phyloP scores from a whole-genome alignment of 2,329 filamentous ascomycete species.

The Sphaceloma murrayae region DNA sequence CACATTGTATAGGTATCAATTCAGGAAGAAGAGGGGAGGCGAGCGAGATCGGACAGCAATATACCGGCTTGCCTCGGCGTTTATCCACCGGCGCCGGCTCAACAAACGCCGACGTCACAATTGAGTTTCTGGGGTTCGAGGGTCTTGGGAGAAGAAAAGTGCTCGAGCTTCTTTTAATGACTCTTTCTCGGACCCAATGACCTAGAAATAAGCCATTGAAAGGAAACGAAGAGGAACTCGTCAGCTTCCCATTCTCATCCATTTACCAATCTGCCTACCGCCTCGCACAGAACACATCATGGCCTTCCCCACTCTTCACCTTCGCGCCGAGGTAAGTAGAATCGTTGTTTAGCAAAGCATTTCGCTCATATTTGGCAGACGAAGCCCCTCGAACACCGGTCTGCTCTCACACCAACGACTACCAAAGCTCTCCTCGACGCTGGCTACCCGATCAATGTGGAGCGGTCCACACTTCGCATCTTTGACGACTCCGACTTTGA shows the following conservation, averaged over 20 bases:
- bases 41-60: constrained; percentile 4
- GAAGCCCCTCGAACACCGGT: constrained; percentile 32
- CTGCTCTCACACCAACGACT: constrained; percentile 31
- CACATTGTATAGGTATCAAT: not conserved
- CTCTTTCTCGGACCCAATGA: too few species aligned
- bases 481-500: constrained; percentile 35
- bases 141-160: too few species aligned
- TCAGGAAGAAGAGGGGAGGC: not conserved
- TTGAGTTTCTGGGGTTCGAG: constrained; percentile 13
- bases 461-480: constrained; percentile 32
- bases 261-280: too few species aligned
- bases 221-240: too few species aligned
- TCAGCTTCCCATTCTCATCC: not conserved
- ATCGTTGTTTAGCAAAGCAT: not conserved
- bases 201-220: constrained; percentile 8
- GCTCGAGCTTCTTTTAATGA: constrained; percentile 15
- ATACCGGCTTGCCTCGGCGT: constrained; percentile 12
- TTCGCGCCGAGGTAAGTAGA: constrained; percentile 18
- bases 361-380: constrained; percentile 21
- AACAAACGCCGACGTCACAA: constrained; percentile 7
- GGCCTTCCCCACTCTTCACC: constrained; percentile 20
- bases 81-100: constrained; percentile 7
- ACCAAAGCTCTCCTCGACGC: constrained; percentile 34
- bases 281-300: constrained; percentile 5
- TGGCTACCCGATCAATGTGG: constrained; percentile 34